These are phyloP conservation scores for Pisolithus orientalis DNA, from an alignment of 768 basidiomycete species.

Conservation along the genomic window DNA sequence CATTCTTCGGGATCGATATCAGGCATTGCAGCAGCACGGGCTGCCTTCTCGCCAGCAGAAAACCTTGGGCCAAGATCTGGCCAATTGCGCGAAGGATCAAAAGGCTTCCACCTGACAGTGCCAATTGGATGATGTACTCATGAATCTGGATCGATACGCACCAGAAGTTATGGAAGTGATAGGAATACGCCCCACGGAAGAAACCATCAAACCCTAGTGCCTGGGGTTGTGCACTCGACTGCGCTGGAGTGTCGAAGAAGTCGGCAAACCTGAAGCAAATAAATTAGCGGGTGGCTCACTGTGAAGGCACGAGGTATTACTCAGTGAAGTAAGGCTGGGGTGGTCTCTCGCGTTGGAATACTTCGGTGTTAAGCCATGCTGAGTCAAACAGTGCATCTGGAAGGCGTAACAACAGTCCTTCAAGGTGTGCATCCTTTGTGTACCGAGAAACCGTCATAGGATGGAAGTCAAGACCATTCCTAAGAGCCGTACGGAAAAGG, in stretches of 20 bases:
- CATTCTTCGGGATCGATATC: conserved; percentile 29
- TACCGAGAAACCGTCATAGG: conserved; percentile 93
- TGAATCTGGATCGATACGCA: conserved; percentile 25
- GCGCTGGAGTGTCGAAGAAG: conserved; percentile 78
- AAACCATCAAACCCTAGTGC: conserved; percentile 92
- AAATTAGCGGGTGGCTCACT: neutral
- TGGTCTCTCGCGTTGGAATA: conserved; percentile 86
- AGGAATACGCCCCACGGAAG: conserved; percentile 92
- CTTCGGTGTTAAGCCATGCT: conserved; percentile 93
- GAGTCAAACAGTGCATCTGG: conserved; percentile 97
- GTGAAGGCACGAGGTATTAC: conserved; percentile 31
- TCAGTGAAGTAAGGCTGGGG: conserved; percentile 91
- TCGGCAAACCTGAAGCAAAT: conserved; percentile 61
- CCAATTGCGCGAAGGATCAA: conserved; percentile 90
- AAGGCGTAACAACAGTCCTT: conserved; percentile 76
- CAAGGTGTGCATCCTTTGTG: conserved; percentile 81
- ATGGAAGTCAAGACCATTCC: conserved; percentile 94
- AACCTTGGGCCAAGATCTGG: conserved; percentile 88
- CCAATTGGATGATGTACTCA: neutral
- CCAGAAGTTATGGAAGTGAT: conserved; percentile 97
- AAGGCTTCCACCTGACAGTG: conserved; percentile 82
- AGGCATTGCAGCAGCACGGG: conserved; percentile 41
- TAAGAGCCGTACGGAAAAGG: conserved; percentile 89
- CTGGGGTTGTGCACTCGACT: conserved; percentile 74
- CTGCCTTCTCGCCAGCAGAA: conserved; percentile 62